Evolutionary conservation across 2,329 filamentous ascomycete genomes (phyloP).

Genomic region (Teratosphaeria nubilosa): DNA sequence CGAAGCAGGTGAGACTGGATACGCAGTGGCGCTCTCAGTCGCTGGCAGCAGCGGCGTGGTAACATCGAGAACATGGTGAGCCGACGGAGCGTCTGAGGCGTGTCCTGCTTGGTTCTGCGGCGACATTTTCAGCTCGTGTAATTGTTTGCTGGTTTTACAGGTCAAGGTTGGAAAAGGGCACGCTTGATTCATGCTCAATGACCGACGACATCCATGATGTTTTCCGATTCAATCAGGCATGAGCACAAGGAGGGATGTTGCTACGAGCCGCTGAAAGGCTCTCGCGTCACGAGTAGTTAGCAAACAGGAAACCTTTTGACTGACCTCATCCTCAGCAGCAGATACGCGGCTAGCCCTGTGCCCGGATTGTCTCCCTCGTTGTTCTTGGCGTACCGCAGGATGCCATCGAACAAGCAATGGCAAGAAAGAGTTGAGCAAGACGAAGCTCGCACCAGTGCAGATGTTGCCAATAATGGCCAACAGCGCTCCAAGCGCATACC

Average conservation of each 20-base stretch:
- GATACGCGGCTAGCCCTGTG: background rate
- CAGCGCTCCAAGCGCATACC: slow-evolving; percentile 72
- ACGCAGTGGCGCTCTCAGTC: slow-evolving; percentile 20
- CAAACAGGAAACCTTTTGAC: background rate
- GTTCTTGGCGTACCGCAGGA: slow-evolving; percentile 34
- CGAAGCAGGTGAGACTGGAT: slow-evolving; percentile 22
- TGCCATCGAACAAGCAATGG: slow-evolving; percentile 85
- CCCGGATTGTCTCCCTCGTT: background rate
- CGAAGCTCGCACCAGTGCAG: slow-evolving; percentile 89
- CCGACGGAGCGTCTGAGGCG: slow-evolving; percentile 7
- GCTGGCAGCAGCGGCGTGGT: slow-evolving; percentile 28
- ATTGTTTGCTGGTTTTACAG: background rate
- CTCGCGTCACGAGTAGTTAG: background rate
- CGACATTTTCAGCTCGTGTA: background rate
- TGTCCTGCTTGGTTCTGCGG: slow-evolving; percentile 11
- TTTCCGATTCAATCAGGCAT: background rate
- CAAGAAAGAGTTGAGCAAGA: slow-evolving; percentile 88
- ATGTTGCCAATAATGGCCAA: slow-evolving; percentile 87
- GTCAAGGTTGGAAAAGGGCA: background rate
- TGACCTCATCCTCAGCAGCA: slow-evolving; percentile 7
- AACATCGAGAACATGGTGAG: slow-evolving; percentile 23
- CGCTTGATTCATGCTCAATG: background rate
- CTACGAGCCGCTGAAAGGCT: background rate
- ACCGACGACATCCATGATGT: background rate
- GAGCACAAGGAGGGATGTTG: background rate